phyloP scores from a whole-genome alignment of 2,329 filamentous ascomycete genomes.

The Emergomyces orientalis region DNA sequence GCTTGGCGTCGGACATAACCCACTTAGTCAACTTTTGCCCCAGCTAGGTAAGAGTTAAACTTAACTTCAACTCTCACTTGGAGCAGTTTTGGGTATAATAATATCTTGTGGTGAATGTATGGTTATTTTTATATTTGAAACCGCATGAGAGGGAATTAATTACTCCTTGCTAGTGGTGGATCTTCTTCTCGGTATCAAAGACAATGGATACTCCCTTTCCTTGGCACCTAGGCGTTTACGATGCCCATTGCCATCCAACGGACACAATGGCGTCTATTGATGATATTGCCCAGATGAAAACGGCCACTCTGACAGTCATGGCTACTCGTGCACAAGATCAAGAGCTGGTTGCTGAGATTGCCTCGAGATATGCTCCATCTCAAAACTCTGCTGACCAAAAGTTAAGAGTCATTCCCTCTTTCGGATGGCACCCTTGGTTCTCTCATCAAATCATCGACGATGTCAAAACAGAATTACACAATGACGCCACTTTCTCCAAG shows the following conservation, averaged over 20 bases:
- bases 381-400: constrained; percentile 16
- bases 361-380: constrained; percentile 9
- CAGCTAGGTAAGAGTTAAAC: not conserved
- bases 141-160: not conserved
- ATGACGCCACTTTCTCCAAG: constrained; percentile 18
- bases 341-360: constrained; percentile 40
- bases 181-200: not conserved
- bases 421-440: constrained; percentile 63
- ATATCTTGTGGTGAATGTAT: not conserved
- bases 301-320: constrained; percentile 52
- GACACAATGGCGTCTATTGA: constrained; percentile 51
- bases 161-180: not conserved
- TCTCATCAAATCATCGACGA: constrained; percentile 52
- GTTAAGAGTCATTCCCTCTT: constrained; percentile 47
- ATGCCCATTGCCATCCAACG: constrained; percentile 59
- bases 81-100: not conserved
- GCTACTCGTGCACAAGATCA: constrained; percentile 54
- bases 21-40: not conserved
- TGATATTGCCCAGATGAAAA: constrained; percentile 48
- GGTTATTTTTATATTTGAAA: not conserved
- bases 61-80: not conserved
- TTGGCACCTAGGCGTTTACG: constrained; percentile 54
- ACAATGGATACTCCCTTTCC: constrained; percentile 36
- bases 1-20: not conserved
- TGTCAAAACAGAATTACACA: constrained; percentile 19